Percentiles rank a stretch among this genome's conserved stretches.
These are phyloP conservation scores for Dendrobium nobile DNA, from an alignment of 106 monocot genomes.

Conservation along the genomic window DNA sequence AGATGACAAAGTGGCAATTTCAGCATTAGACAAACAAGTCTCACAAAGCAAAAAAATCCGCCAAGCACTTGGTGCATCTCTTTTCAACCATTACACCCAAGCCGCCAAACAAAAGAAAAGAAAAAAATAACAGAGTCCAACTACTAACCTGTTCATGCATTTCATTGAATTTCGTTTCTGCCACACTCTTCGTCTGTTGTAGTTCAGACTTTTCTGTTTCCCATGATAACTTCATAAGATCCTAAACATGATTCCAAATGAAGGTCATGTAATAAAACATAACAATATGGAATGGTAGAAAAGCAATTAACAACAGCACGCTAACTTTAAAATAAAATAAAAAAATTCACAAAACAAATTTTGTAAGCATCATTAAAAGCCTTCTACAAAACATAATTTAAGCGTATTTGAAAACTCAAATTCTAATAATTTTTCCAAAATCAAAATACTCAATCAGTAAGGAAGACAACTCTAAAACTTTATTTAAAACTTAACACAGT, in stretches of 20 bases:
- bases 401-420: neutral
- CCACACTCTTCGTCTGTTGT: constrained; percentile 37
- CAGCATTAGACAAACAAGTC: neutral
- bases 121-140: neutral
- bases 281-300: neutral
- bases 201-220: constrained; percentile 53
- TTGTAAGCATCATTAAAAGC: neutral
- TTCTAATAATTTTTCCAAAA: neutral
- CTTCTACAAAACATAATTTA: neutral
- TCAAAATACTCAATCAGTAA: neutral
- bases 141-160: constrained; percentile 71
- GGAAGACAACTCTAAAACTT: neutral
- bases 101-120: neutral
- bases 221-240: constrained; percentile 42
- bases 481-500: neutral
- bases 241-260: constrained; percentile 34
- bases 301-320: neutral
- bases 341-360: too few relatives aligned
- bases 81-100: neutral
- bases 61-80: neutral
- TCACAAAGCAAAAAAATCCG: neutral
- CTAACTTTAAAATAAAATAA: neutral
- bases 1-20: neutral
- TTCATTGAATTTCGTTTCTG: constrained; percentile 68
- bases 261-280: neutral